Percentiles rank a stretch among this genome's conserved stretches.
Conservation (phyloP, 2,329 filamentous ascomycete genomes). For the Davidsoniella australis region DNA sequence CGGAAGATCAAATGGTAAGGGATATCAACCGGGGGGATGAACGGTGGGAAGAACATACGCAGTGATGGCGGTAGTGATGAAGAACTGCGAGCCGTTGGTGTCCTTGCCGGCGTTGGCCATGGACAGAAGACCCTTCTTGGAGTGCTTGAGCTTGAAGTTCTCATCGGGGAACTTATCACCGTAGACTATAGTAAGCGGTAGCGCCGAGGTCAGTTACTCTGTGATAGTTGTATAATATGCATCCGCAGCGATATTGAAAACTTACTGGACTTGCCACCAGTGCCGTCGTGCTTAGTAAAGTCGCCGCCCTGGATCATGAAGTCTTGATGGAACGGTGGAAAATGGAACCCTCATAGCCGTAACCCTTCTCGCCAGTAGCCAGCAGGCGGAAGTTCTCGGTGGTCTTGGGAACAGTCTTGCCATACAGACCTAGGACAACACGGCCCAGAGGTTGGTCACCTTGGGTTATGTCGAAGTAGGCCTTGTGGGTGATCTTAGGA, state of each 20-base stretch:
- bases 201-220: too few species aligned
- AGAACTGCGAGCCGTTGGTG: slow-evolving; percentile 82
- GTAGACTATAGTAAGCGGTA: slow-evolving; percentile 40
- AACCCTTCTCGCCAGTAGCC: slow-evolving; percentile 73
- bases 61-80: slow-evolving; percentile 72
- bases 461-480: slow-evolving; percentile 71
- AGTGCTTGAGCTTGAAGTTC: slow-evolving; percentile 93
- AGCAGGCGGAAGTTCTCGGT: slow-evolving; percentile 61
- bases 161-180: slow-evolving; percentile 71
- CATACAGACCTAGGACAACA: slow-evolving; percentile 69
- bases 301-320: slow-evolving; percentile 91
- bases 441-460: slow-evolving; percentile 59
- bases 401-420: slow-evolving; percentile 70
- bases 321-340: slow-evolving; percentile 85
- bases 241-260: slow-evolving; percentile 14
- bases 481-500: slow-evolving; percentile 90
- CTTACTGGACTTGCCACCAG: slow-evolving; percentile 70
- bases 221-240: background rate
- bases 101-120: slow-evolving; percentile 77
- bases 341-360: slow-evolving; percentile 60
- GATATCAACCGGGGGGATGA: background rate
- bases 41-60: slow-evolving; percentile 30
- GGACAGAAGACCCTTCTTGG: slow-evolving; percentile 65
- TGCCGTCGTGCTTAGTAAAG: slow-evolving; percentile 69
- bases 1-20: background rate